A percentile compares a stretch with the other conserved stretches of the same genome.
Evolutionary conservation across 306 rosid genomes (phyloP).

Genomic region (cucumber (Cucumis sativus)): Cucumber_9930_V3 NC_026660.2:4000001-4000500

Average conservation of each 20-base stretch:
- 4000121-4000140: slow-evolving; percentile 15
- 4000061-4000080: slow-evolving; percentile 10
- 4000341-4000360: slow-evolving; percentile 15
- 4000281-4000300: slow-evolving; percentile 18
- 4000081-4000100: slow-evolving; percentile 12
- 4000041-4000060: slow-evolving; percentile 8
- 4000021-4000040: slow-evolving; percentile 17
- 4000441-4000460: slow-evolving; percentile 27
- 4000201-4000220: slow-evolving; percentile 16
- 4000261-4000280: slow-evolving; percentile 15
- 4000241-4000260: slow-evolving; percentile 16
- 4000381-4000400: slow-evolving; percentile 10
- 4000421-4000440: slow-evolving; percentile 17
- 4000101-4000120: slow-evolving; percentile 8
- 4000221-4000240: slow-evolving; percentile 22
- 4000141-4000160: slow-evolving; percentile 13
- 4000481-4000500: not conserved
- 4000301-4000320: slow-evolving; percentile 22
- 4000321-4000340: slow-evolving; percentile 19
- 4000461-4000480: slow-evolving; percentile 13
- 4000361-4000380: slow-evolving; percentile 16
- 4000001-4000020: slow-evolving; percentile 21
- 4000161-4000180: not conserved
- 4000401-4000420: slow-evolving; percentile 20
- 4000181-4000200: slow-evolving; percentile 11